These are phyloP conservation scores for Sugiyamaella sp. DNA, from an alignment of 1,139 yeast species.

Conservation along the genomic window DNA sequence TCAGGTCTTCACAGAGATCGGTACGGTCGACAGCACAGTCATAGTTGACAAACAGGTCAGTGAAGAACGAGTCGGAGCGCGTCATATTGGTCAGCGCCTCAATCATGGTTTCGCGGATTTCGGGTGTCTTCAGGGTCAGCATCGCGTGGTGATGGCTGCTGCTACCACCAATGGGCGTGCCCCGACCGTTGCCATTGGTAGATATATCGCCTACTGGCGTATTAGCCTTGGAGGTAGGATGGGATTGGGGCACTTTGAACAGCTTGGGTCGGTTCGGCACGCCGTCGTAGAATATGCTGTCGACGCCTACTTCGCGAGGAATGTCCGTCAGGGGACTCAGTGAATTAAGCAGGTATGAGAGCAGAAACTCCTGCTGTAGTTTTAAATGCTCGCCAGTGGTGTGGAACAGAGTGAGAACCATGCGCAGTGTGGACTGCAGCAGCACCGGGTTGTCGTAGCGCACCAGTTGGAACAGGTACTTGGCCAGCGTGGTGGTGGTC, in stretches of 20 bases:
- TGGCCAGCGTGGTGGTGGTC: slow-evolving; percentile 78
- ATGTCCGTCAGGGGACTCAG: slow-evolving; percentile 45
- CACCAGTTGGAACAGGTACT: slow-evolving; percentile 77
- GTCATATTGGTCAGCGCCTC: slow-evolving; percentile 82
- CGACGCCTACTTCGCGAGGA: slow-evolving; percentile 45
- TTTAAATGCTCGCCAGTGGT: slow-evolving; percentile 43
- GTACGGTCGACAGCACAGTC: slow-evolving; percentile 91
- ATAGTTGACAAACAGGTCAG: slow-evolving; percentile 74
- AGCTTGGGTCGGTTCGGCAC: slow-evolving; percentile 45
- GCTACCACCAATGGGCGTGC: slow-evolving; percentile 27
- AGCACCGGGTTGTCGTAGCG: slow-evolving; percentile 70
- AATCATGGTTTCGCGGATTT: slow-evolving; percentile 75
- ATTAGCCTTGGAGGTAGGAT: slow-evolving; percentile 25
- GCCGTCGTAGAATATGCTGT: slow-evolving; percentile 47
- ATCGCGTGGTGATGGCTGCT: slow-evolving; percentile 26
- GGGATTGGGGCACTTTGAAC: slow-evolving; percentile 33
- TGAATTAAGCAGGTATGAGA: slow-evolving; percentile 46
- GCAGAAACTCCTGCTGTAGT: slow-evolving; percentile 47
- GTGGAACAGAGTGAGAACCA: slow-evolving; percentile 61
- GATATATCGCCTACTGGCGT: slow-evolving; percentile 20
- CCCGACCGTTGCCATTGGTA: slow-evolving; percentile 25
- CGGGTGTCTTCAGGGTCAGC: slow-evolving; percentile 40
- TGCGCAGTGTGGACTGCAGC: slow-evolving; percentile 72
- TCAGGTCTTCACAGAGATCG: slow-evolving; percentile 70
- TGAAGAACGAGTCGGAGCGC: slow-evolving; percentile 76